These are phyloP conservation scores for Serendipita sp. DNA, from an alignment of 768 basidiomycete species.

Conservation along the genomic window DNA sequence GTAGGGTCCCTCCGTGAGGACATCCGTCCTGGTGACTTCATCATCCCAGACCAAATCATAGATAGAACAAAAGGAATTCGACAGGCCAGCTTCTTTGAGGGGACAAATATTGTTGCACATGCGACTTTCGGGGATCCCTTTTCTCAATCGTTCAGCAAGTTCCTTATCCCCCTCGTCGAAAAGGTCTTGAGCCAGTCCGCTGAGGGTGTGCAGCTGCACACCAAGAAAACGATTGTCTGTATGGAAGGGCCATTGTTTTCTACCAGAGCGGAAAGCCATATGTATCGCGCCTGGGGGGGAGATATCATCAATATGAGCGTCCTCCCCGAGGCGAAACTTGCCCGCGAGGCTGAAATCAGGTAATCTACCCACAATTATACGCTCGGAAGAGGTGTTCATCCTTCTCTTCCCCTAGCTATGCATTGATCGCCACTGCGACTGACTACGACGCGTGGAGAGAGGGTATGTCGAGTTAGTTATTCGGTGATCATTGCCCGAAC, in stretches of 20 bases:
- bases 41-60: constrained; percentile 83
- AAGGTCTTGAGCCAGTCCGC: constrained; percentile 40
- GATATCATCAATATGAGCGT: constrained; percentile 97
- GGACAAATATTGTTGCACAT: constrained; percentile 70
- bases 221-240: constrained; percentile 74
- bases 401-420: constrained; percentile 45
- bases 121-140: constrained; percentile 92
- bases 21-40: constrained; percentile 77
- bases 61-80: constrained; percentile 91
- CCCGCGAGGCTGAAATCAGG: constrained; percentile 89
- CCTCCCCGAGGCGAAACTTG: constrained; percentile 92
- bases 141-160: constrained; percentile 41
- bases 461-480: not conserved
- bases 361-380: constrained; percentile 23
- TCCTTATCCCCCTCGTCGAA: constrained; percentile 51
- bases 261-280: constrained; percentile 87
- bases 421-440: constrained; percentile 76
- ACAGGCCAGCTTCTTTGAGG: constrained; percentile 79
- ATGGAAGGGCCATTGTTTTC: constrained; percentile 99
- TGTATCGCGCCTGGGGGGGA: constrained; percentile 88
- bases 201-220: constrained; percentile 51
- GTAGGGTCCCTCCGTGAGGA: constrained; percentile 92
- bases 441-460: constrained; percentile 93
- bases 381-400: not conserved
- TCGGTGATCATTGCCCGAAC: too few relatives aligned